A percentile compares a stretch with the other conserved stretches of the same genome.
phyloP scores from a whole-genome alignment of 192 early-diverging fungal species.

The Tieghemiomyces parasiticus region DNA sequence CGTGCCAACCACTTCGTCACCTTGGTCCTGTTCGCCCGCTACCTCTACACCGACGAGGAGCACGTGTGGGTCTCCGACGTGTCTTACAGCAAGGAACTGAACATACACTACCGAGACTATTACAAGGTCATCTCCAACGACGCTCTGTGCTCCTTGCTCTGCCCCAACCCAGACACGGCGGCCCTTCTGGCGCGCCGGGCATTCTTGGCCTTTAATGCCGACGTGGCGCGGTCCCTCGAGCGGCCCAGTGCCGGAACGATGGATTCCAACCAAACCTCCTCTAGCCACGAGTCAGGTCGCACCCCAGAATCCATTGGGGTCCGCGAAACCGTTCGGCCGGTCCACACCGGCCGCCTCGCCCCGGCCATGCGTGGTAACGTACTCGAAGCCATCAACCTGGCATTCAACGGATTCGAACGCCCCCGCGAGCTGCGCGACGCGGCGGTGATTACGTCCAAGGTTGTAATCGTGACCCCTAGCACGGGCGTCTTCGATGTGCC shows the following conservation, averaged over 20 bases:
- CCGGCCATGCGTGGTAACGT: slow-evolving; percentile 86
- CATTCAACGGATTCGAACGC: slow-evolving; percentile 85
- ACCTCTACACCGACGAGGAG: slow-evolving; percentile 52
- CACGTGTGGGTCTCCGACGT: slow-evolving; percentile 26
- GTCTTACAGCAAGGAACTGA: slow-evolving; percentile 31
- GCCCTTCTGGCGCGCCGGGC: not conserved
- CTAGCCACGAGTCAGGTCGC: not conserved
- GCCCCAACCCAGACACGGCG: not conserved
- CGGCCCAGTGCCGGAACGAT: not conserved
- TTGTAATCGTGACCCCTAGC: slow-evolving; percentile 79
- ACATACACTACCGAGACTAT: slow-evolving; percentile 74
- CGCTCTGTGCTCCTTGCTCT: slow-evolving; percentile 30
- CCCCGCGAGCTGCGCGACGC: slow-evolving; percentile 94
- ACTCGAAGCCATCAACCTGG: slow-evolving; percentile 90
- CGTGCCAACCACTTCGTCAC: slow-evolving; percentile 91
- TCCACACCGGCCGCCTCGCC: slow-evolving; percentile 52
- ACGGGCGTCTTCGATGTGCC: slow-evolving; percentile 80
- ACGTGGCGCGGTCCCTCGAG: not conserved
- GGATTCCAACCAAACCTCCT: not conserved
- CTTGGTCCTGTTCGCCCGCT: slow-evolving; percentile 83
- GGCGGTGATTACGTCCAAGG: slow-evolving; percentile 73
- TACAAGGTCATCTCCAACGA: slow-evolving; percentile 92
- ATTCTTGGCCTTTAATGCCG: slow-evolving; percentile 1
- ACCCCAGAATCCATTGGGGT: too few species aligned
- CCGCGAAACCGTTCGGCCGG: too few species aligned